These are phyloP conservation scores for Citrus inodora DNA, from an alignment of 345 rosid species.

Conservation along the genomic window DNA sequence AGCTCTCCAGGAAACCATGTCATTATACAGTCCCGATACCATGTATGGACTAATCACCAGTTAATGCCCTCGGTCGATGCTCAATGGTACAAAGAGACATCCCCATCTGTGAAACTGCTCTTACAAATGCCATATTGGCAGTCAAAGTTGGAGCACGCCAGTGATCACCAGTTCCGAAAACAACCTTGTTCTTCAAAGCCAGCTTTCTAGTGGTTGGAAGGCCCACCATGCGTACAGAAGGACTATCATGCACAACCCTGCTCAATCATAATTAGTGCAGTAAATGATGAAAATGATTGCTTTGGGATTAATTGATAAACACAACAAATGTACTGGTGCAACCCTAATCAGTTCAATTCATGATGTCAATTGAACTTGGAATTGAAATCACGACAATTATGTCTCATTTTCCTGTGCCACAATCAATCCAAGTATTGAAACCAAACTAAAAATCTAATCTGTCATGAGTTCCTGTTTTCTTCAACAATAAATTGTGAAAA, in stretches of 20 bases:
- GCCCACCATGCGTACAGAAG: constrained; percentile 67
- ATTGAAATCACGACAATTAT: background rate
- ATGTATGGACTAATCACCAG: constrained; percentile 47
- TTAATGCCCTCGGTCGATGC: constrained; percentile 86
- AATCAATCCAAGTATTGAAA: background rate
- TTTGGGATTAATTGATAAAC: background rate
- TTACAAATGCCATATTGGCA: constrained; percentile 83
- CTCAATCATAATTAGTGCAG: constrained; percentile 9
- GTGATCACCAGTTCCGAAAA: constrained; percentile 84
- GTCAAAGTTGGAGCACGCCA: constrained; percentile 83
- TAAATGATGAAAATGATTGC: background rate
- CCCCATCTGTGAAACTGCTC: constrained; percentile 92
- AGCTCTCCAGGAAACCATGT: background rate
- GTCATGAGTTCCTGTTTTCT: background rate
- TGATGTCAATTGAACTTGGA: background rate
- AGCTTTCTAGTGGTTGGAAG: constrained; percentile 91
- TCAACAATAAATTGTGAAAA: background rate
- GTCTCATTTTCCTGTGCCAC: background rate
- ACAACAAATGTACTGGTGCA: background rate
- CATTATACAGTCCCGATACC: background rate
- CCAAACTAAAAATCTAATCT: background rate
- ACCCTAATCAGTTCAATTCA: background rate
- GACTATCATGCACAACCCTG: constrained; percentile 74
- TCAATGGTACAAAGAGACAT: constrained; percentile 69
- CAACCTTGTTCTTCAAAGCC: constrained; percentile 75